Percentiles rank a stretch among this genome's conserved stretches.
These are phyloP conservation scores for Colletotrichum sp. DNA, from an alignment of 2,329 filamentous ascomycete genomes.

Conservation along the genomic window DNA sequence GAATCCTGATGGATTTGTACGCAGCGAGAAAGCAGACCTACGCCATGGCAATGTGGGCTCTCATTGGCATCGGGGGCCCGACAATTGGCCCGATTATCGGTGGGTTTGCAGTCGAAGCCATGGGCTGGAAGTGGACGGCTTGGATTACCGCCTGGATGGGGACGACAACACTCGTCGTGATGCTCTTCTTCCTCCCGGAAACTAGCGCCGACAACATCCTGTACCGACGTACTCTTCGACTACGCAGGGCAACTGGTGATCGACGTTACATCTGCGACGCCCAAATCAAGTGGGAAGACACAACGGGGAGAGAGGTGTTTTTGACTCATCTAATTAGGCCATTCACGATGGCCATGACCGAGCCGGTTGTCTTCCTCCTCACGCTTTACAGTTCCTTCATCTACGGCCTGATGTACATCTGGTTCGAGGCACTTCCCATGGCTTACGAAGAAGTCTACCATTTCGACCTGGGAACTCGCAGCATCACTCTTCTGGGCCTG, in stretches of 20 bases:
- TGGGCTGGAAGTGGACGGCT: conserved; percentile 26
- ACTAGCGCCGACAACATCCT: conserved; percentile 28
- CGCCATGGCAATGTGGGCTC: background rate
- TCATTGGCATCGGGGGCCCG: conserved; percentile 9
- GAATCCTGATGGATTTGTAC: conserved; percentile 1
- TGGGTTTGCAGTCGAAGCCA: conserved; percentile 11
- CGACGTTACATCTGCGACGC: background rate
- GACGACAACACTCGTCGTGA: conserved; percentile 8
- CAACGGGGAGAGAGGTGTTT: conserved; percentile 19
- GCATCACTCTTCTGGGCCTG: background rate
- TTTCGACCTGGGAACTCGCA: background rate
- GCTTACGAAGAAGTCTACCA: conserved; percentile 18
- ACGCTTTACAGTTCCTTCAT: conserved; percentile 1
- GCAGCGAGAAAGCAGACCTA: conserved; percentile 11
- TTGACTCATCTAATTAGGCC: conserved; percentile 7
- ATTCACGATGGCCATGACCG: conserved; percentile 2
- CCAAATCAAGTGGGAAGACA: conserved; percentile 17
- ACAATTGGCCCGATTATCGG: conserved; percentile 16
- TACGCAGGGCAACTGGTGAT: conserved; percentile 23
- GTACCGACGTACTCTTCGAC: conserved; percentile 21
- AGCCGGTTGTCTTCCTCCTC: conserved; percentile 10
- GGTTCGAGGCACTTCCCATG: conserved; percentile 8
- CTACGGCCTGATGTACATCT: conserved; percentile 18
- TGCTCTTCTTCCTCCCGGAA: conserved; percentile 29
- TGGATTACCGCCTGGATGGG: conserved; percentile 26